These are phyloP conservation scores for Calonectria pauciramosa DNA, from an alignment of 2,329 filamentous ascomycete species.

Conservation along the genomic window DNA sequence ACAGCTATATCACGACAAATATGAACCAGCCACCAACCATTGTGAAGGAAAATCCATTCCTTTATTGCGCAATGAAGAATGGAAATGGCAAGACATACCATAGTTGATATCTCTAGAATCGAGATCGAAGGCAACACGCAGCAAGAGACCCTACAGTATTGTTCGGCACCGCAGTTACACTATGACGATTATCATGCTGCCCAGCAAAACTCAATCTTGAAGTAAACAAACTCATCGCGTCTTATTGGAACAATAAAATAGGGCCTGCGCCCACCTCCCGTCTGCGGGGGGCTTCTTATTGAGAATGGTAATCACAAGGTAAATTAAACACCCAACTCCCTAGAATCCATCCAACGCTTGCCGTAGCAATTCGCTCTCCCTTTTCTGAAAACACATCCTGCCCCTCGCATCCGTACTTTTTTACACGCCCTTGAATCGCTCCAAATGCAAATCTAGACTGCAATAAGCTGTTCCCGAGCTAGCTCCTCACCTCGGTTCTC, in stretches of 20 bases:
- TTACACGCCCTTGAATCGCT: slow-evolving; percentile 14
- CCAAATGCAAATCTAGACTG: slow-evolving; percentile 32
- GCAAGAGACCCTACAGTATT: not conserved
- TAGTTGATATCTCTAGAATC: not conserved
- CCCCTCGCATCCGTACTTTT: slow-evolving; percentile 32
- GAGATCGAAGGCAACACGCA: not conserved
- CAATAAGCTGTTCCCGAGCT: slow-evolving; percentile 40
- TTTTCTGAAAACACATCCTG: slow-evolving; percentile 36
- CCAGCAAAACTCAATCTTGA: not conserved
- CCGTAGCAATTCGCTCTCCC: slow-evolving; percentile 32
- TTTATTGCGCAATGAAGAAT: not conserved
- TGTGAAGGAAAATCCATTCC: not conserved
- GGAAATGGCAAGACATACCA: not conserved
- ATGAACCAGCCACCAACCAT: not conserved
- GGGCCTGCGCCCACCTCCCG: slow-evolving; percentile 41
- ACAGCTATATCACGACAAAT: slow-evolving; percentile 25
- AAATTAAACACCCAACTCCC: slow-evolving; percentile 39
- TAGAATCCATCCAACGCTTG: slow-evolving; percentile 29
- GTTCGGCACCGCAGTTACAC: not conserved
- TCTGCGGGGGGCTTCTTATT: slow-evolving; percentile 34
- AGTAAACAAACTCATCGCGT: slow-evolving; percentile 26
- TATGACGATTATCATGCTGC: not conserved
- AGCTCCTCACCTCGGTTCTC: slow-evolving; percentile 31
- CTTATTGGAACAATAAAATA: slow-evolving; percentile 30
- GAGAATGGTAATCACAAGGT: slow-evolving; percentile 29